Percentiles rank a stretch among this genome's conserved stretches.
Evolutionary conservation across 2,329 filamentous ascomycete species (phyloP).

Genomic region (Trichoderma afroharzianum): DNA sequence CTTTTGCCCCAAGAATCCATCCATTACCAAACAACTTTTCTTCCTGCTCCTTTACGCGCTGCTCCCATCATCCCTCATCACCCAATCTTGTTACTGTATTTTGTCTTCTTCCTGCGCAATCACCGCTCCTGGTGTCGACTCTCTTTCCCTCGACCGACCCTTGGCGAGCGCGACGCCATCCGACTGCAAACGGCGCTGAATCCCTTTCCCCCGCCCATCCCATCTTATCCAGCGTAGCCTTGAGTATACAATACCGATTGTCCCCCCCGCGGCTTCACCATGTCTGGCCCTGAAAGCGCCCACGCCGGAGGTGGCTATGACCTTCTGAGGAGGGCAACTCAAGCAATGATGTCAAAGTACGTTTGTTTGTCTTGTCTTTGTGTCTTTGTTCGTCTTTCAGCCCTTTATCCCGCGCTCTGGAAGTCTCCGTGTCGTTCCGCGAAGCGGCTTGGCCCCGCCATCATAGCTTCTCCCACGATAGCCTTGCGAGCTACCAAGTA

Average conservation of each 20-base stretch:
- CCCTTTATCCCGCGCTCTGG: conserved; percentile 3
- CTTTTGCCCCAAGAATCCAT: conserved; percentile 16
- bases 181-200: conserved; percentile 2
- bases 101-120: conserved; percentile 1
- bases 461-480: not conserved
- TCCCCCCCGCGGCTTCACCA: conserved; percentile 28
- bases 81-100: conserved; percentile 4
- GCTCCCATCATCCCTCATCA: conserved; percentile 1
- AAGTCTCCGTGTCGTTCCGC: conserved; percentile 10
- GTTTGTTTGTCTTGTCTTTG: conserved; percentile 28
- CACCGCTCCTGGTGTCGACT: not conserved
- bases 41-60: not conserved
- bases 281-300: conserved; percentile 49
- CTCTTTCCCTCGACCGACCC: conserved; percentile 4
- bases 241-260: not conserved
- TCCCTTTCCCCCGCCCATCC: conserved; percentile 6
- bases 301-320: conserved; percentile 48
- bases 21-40: conserved; percentile 15
- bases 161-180: conserved; percentile 18
- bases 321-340: conserved; percentile 57
- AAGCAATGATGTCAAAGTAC: conserved; percentile 62
- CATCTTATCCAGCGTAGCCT: conserved; percentile 2
- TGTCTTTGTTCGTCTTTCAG: not conserved
- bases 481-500: conserved; percentile 5
- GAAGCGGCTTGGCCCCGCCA: conserved; percentile 11